Percentiles rank a stretch among this genome's conserved stretches.
Conservation (phyloP, 208 protist species). For the Zelonia costaricensis region DNA sequence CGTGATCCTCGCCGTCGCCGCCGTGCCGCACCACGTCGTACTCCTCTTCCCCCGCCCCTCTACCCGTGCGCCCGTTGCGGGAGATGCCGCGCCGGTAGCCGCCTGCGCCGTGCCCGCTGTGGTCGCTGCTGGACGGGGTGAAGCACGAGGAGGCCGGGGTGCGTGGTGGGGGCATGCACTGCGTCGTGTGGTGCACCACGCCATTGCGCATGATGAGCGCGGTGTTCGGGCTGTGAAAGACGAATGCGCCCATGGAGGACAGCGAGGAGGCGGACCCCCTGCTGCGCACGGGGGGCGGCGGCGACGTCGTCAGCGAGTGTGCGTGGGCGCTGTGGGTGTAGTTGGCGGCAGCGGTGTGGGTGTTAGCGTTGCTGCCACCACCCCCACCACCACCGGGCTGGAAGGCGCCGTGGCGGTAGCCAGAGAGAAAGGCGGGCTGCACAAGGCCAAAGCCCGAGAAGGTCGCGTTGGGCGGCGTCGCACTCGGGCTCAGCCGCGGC, state of each 20-base stretch:
- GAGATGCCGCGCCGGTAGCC: neutral
- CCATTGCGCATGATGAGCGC: conserved; percentile 19
- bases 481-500: no score
- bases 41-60: no score
- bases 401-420: neutral
- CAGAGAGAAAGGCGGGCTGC: no score
- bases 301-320: conserved; percentile 8
- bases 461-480: no score
- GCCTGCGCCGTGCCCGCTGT: neutral
- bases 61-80: neutral
- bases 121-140: conserved; percentile 6
- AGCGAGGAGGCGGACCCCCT: conserved; percentile 5
- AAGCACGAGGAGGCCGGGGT: no score
- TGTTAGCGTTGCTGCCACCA: neutral
- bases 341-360: neutral
- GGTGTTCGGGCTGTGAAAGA: conserved; percentile 13
- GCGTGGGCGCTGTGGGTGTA: neutral
- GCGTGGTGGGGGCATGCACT: neutral
- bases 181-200: neutral
- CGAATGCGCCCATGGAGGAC: conserved; percentile 28
- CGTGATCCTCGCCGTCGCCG: neutral
- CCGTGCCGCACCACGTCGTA: no score
- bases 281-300: conserved; percentile 1
- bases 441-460: neutral
- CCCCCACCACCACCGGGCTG: neutral